Evolutionary conservation across 306 rosid species (phyloP).

Genomic region (Coriaria nepalensis): DNA sequence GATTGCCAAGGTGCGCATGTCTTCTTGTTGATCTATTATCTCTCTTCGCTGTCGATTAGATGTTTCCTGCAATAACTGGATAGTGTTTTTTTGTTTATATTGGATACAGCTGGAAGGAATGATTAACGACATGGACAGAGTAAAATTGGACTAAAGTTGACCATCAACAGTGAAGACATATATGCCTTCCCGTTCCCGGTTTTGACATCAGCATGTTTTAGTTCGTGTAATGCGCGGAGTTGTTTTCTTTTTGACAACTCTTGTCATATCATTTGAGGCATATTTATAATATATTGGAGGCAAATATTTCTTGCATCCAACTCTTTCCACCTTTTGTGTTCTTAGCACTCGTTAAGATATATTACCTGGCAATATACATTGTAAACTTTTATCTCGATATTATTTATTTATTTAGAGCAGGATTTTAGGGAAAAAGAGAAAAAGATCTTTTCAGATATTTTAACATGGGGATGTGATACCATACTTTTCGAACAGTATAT

Average conservation of each 20-base stretch:
- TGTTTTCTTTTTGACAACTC: background rate
- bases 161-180: background rate
- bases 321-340: background rate
- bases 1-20: conserved; percentile 54
- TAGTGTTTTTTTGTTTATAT: background rate
- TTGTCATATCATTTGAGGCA: conserved; percentile 5
- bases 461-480: too few species aligned
- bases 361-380: too few species aligned
- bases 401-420: too few species aligned
- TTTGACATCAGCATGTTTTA: conserved; percentile 5
- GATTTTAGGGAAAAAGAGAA: too few species aligned
- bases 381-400: too few species aligned
- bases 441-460: too few species aligned
- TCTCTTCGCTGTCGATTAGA: background rate
- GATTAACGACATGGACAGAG: conserved; percentile 62
- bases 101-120: conserved; percentile 62
- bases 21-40: conserved; percentile 4
- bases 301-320: conserved; percentile 1
- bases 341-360: too few species aligned
- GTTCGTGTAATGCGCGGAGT: background rate
- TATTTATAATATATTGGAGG: background rate
- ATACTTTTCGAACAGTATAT: too few species aligned
- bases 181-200: background rate
- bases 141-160: conserved; percentile 63
- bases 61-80: background rate